These are phyloP conservation scores for Didymosphaeria variabile DNA, from an alignment of 2,329 filamentous ascomycete genomes.

Conservation along the genomic window DNA sequence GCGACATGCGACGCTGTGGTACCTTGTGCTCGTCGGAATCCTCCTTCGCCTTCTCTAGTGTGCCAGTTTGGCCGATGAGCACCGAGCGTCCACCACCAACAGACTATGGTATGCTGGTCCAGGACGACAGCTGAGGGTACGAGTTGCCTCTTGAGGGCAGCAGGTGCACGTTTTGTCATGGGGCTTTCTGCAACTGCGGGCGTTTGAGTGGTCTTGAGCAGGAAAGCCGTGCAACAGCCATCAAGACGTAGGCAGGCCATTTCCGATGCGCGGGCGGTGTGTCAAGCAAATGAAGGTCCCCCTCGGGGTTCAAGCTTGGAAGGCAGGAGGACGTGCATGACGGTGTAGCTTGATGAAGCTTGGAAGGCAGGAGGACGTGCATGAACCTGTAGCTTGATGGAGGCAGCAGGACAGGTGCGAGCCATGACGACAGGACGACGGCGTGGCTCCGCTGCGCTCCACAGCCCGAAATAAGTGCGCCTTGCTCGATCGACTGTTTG, in stretches of 20 bases:
- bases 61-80: background rate
- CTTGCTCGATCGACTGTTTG: background rate
- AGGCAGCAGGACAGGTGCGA: background rate
- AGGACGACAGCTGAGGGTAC: background rate
- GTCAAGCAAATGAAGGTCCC: constrained; percentile 5
- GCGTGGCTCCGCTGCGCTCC: background rate
- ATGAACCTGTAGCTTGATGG: background rate
- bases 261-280: background rate
- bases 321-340: constrained; percentile 7
- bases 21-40: background rate
- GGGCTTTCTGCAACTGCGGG: constrained; percentile 17
- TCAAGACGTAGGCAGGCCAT: background rate
- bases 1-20: background rate
- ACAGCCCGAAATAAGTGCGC: constrained; percentile 11
- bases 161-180: background rate
- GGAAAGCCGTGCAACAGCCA: background rate
- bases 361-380: background rate
- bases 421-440: background rate
- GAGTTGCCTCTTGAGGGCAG: background rate
- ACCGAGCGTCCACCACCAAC: background rate
- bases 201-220: constrained; percentile 6
- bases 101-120: background rate
- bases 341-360: background rate
- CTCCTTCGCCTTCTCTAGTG: background rate
- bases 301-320: background rate